Evolutionary conservation across 2,329 filamentous ascomycete species (phyloP), one percentile per base, ranked within the genome.

Genomic region (Diaporthe eres): DNA sequence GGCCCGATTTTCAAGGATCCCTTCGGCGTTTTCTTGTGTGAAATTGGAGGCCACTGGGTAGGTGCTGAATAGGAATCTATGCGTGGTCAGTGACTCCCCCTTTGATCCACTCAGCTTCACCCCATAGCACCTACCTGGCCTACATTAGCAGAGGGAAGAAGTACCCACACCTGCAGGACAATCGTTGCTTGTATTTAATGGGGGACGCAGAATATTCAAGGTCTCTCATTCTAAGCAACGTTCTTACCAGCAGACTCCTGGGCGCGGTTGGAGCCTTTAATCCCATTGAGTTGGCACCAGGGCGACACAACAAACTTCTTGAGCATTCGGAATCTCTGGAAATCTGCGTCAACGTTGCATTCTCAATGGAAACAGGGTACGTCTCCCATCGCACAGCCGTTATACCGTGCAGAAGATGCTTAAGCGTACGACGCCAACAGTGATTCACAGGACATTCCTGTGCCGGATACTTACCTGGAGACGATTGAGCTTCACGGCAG

Each of bases 401-500:
- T 10, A 47, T 44, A 53, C 25, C n/a, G 10, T 42, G 31, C 22
- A 51, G 44, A 44, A 4, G 39, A n/a, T 34, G 44, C 71, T 73
- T 34, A 73, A 44, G 42, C 10, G 28, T 73, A 34, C 47, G 34
- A 34, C 37, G 17, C 31, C 71, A 72, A 76, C 80, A 90, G 88
- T 78, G 85, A 87, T 79, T 81, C 82, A 78, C 85, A 85, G 78
- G 90, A 86, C 68, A 86, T 85, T 76, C 85, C 87, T 78, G 84
- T 94, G 79, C 91, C 93, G 82, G 87, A 88, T 73, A 84, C 85
- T 60, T 91, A 90, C 80, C 85, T 90, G 78, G 88, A 92, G 80
- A 92, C 90, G 7, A 84, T 93, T 75, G 85, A 87, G 22, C 85
- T 92, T 78, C 87, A 92, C 82, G 91, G 91, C 76, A 88, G 94